Percentiles rank a stretch among this genome's conserved stretches.
Evolutionary conservation across 768 basidiomycete species (phyloP).

Genomic region (Mycena olivaceomarginata): DNA sequence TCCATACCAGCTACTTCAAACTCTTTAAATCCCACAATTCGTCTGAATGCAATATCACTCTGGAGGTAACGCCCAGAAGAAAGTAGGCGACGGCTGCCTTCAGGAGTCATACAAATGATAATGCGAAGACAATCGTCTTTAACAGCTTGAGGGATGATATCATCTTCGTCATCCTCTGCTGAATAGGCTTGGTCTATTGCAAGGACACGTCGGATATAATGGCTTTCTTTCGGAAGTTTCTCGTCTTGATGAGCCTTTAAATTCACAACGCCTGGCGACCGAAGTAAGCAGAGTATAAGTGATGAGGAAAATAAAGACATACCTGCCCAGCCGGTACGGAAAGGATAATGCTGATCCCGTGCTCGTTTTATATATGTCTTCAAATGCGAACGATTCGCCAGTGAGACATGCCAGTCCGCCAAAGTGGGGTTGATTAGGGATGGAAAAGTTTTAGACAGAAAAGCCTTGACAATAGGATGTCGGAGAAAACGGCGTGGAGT

Average conservation of each 20-base stretch:
- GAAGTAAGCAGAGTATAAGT: not conserved
- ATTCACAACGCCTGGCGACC: constrained; percentile 33
- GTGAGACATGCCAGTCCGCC: constrained; percentile 45
- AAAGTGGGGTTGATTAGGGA: constrained; percentile 33
- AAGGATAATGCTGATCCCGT: not conserved
- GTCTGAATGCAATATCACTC: constrained; percentile 51
- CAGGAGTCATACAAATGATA: constrained; percentile 51
- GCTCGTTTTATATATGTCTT: constrained; percentile 40
- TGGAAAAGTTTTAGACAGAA: constrained; percentile 33
- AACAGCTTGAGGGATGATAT: not conserved
- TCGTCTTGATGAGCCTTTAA: constrained; percentile 37
- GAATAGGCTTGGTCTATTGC: constrained; percentile 8
- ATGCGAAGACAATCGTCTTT: constrained; percentile 36
- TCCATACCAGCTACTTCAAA: constrained; percentile 34
- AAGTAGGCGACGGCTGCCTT: constrained; percentile 44
- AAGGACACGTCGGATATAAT: constrained; percentile 47
- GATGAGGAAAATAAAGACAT: not conserved
- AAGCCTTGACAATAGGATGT: constrained; percentile 35
- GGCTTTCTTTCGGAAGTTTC: constrained; percentile 25
- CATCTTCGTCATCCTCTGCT: constrained; percentile 35
- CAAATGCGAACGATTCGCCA: constrained; percentile 45
- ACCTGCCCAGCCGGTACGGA: constrained; percentile 45
- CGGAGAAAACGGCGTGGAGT: constrained; percentile 43
- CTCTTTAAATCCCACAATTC: constrained; percentile 40
- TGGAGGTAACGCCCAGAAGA: constrained; percentile 45